A percentile compares a stretch with the other conserved stretches of the same genome.
phyloP scores from a whole-genome alignment of 305 asterid species.

The Fraxinus sp. region DNA sequence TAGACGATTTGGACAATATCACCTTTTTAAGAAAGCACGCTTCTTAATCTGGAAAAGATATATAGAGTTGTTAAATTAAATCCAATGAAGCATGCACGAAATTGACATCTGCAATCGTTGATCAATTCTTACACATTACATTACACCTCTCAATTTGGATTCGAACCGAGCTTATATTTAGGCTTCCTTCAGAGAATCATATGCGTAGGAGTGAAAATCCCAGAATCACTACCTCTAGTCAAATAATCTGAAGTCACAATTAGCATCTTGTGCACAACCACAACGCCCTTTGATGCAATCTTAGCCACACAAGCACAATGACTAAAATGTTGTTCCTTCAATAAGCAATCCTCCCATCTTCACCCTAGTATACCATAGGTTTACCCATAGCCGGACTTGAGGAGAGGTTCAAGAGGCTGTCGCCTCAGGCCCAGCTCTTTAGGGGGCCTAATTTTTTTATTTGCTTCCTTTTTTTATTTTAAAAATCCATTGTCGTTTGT shows the following conservation, averaged over 20 bases:
- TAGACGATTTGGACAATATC: slow-evolving; percentile 1
- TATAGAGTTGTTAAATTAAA: slow-evolving; percentile 32
- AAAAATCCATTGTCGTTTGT: no score
- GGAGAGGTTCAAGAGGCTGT: no score
- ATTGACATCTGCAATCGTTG: slow-evolving; percentile 23
- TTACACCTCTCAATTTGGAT: slow-evolving; percentile 22
- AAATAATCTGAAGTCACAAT: slow-evolving; percentile 81
- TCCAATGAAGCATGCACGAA: slow-evolving; percentile 30
- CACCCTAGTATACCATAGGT: slow-evolving; percentile 91
- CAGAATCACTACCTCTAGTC: slow-evolving; percentile 74
- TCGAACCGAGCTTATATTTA: slow-evolving; percentile 1
- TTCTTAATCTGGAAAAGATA: slow-evolving; percentile 13
- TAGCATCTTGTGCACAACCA: slow-evolving; percentile 92
- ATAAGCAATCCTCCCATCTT: slow-evolving; percentile 85
- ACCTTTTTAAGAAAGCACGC: slow-evolving; percentile 10
- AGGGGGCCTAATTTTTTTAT: no score
- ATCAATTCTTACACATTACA: slow-evolving; percentile 29
- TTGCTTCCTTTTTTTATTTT: no score
- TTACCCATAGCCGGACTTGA: background rate
- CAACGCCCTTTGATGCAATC: slow-evolving; percentile 89
- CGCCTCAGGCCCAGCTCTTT: no score
- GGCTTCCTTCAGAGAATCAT: no score
- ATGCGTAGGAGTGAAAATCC: slow-evolving; percentile 66
- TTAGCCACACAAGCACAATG: slow-evolving; percentile 60
- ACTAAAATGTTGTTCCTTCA: slow-evolving; percentile 91